Conservation (phyloP, 2,329 filamentous ascomycete species). For the Myriosclerotinia scirpicola region DNA sequence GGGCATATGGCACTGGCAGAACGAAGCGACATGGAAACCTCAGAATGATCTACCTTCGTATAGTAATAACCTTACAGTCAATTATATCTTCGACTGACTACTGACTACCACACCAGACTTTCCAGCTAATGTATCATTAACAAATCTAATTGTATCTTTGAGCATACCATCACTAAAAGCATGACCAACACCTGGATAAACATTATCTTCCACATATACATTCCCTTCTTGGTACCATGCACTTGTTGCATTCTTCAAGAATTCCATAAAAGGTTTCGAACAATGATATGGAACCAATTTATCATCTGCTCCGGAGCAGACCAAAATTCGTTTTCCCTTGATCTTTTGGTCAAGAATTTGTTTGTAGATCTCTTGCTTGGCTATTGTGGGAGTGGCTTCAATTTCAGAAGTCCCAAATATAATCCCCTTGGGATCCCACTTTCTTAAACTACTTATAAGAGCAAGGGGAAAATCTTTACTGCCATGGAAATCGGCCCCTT, state of each 20-base stretch:
- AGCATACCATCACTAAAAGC: constrained; percentile 68
- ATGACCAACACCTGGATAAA: constrained; percentile 70
- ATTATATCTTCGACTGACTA: constrained; percentile 31
- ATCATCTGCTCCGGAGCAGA: constrained; percentile 66
- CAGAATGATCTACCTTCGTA: no score
- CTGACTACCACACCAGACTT: neutral
- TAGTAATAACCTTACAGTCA: neutral
- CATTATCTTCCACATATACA: constrained; percentile 60
- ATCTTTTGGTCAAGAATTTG: constrained; percentile 51
- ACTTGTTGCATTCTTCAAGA: constrained; percentile 56
- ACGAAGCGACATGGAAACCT: no score
- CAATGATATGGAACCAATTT: constrained; percentile 69
- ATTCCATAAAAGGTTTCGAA: constrained; percentile 59
- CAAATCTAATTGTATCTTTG: constrained; percentile 62
- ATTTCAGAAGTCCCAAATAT: constrained; percentile 58
- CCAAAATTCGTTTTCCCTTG: constrained; percentile 62
- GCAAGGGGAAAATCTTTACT: constrained; percentile 73
- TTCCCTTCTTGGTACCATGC: constrained; percentile 55
- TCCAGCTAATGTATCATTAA: constrained; percentile 46
- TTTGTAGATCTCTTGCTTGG: constrained; percentile 48
- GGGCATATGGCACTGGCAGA: no score
- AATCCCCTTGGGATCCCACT: constrained; percentile 73
- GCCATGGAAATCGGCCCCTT: constrained; percentile 67
- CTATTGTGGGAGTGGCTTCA: constrained; percentile 33
- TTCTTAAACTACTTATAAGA: constrained; percentile 62